Base-by-base conservation (phyloP, 257 asterid genomes). In the Eustoma russellianum region DNA sequence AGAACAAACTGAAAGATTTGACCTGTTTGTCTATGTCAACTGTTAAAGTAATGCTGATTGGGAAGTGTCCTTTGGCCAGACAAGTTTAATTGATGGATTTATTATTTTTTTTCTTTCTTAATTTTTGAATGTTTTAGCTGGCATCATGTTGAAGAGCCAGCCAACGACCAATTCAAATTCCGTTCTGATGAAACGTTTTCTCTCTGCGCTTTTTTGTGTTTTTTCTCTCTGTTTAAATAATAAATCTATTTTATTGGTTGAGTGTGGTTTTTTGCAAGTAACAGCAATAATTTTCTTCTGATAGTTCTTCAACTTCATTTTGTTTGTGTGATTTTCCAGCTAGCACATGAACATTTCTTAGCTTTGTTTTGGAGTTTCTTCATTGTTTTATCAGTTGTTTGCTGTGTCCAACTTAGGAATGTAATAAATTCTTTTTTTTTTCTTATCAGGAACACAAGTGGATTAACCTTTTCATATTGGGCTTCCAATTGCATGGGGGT, bases 401-500 rank as follows among this genome's bases (percentile, higher is more conserved):
- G 41, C 58, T 49, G n/a, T n/a, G n/a, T n/a, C n/a, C n/a, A n/a
- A n/a, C n/a, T n/a, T n/a, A n/a, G n/a, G n/a, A n/a, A n/a, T n/a
- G n/a, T n/a, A 45, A 30, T 40, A 24, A 33, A 13, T 17, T 57
- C 11, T 60, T 64, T 56, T n/a, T n/a, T n/a, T n/a, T n/a, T n/a
- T n/a, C n/a, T n/a, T 56, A 15, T 51, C 79, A 70, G 71, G 66
- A 62, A 66, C 65, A 62, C 66, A 75, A 71, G 62, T 75, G 46
- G 46, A 52, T 46, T 18, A 63, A 62, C 58, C 62, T 66, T 55
- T 56, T 53, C 48, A 50, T 19, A 59, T 48, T 60, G 59, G 12
- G 64, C 33, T 52, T 67, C 54, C 67, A 74, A 44, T 73, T 76
- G 85, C 71, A 89, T 89, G 97, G 97, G 97, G 71, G 65, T 76